Evolutionary conservation across 2,329 filamentous ascomycete species (phyloP), one percentile per base, ranked within the genome.

Genomic region (Intubia oerlemansii): DNA sequence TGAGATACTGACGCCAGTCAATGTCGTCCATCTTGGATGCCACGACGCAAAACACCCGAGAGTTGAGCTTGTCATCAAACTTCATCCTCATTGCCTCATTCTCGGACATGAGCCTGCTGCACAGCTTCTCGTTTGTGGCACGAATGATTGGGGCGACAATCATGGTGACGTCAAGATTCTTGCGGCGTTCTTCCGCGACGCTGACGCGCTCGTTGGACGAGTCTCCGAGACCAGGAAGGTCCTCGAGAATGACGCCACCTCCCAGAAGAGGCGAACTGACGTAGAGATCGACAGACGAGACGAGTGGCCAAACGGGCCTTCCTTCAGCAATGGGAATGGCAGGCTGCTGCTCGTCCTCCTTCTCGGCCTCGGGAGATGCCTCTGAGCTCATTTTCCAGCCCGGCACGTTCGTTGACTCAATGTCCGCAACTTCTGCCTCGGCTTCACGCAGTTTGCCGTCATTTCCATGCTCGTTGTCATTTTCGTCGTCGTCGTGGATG

Each of bases 211-310:
- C 44, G 2, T 34, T 31, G 0, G 38, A 34, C 0, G 34, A 32
- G 12, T 68, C 63, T 1, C 56, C 54, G 0, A 61, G 48, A 7
- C 63, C 62, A 0, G 62, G 62, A 0, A 67, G 45, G 34, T 67
- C 60, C 1, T 65, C 59, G 4, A 66, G 45, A 0, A 56, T 52
- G 2, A 60, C 50, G 0, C 61, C 60, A 4, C 56, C 53, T 1
- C 49, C 50, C 1, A 67, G 41, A 1, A 60, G 51, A 1, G 50
- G 39, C 0, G 57, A 47, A 28, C 53, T 58, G 8, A 51, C 46
- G 28, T 51, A 63, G 2, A 66, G 46, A 2, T 44, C 40, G 4
- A 54, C 51, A 1, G 41, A 26, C 0, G 44, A 34, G 1, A 56
- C 43, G 1, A 55, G 35, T 0, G 52, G 52, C 52, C 52, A 56